Percentiles rank a stretch among this genome's conserved stretches.
phyloP scores from a whole-genome alignment of 306 rosid genomes.

The Pyrus communis region DNA sequence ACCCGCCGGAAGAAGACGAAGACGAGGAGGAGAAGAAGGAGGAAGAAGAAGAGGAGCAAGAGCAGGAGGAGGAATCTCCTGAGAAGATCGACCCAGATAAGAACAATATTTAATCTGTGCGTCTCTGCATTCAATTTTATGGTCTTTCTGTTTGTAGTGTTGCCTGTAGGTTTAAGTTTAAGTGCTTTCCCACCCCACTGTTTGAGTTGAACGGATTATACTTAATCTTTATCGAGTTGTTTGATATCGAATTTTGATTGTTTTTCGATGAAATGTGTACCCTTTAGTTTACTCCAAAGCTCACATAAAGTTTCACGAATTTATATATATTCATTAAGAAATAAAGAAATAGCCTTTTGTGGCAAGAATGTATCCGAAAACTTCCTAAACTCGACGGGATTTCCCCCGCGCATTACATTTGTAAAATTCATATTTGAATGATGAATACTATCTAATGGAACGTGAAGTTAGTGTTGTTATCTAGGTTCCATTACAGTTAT shows the following conservation, averaged over 20 bases:
- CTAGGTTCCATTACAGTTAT: conserved; percentile 20
- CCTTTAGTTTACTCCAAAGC: background rate
- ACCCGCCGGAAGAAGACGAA: conserved; percentile 47
- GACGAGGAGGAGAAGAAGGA: conserved; percentile 36
- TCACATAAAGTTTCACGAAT: background rate
- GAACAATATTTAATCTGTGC: background rate
- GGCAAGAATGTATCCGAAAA: background rate
- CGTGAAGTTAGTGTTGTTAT: background rate
- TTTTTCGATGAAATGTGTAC: background rate
- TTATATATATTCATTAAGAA: background rate
- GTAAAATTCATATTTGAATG: background rate
- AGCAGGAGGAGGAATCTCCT: conserved; percentile 30
- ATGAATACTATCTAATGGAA: background rate
- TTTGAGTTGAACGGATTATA: background rate
- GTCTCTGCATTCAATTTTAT: background rate
- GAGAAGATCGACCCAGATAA: conserved; percentile 24
- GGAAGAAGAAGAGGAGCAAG: conserved; percentile 29
- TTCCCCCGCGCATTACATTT: background rate
- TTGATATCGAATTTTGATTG: background rate
- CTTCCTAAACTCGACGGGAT: background rate
- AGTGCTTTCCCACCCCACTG: background rate
- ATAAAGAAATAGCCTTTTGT: background rate
- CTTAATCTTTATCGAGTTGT: background rate
- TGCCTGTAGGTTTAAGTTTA: background rate
- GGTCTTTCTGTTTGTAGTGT: background rate